Percentiles rank a stretch among this genome's conserved stretches.
Conservation (phyloP, 2,329 filamentous ascomycete species). For the Cucurbitaria berberidis region DNA sequence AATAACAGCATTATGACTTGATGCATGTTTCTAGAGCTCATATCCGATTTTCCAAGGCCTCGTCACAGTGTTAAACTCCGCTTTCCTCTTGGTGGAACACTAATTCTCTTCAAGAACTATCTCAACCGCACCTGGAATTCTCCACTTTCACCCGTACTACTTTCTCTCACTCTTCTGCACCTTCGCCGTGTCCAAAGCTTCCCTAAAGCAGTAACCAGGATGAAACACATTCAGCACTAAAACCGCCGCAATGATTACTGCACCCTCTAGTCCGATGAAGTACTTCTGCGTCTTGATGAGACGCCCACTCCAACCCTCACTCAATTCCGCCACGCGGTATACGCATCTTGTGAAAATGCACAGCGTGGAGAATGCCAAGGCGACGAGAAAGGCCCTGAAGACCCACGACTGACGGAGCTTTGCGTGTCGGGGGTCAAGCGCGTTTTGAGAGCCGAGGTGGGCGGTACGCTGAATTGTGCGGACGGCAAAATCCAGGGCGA, state of each 20-base stretch:
- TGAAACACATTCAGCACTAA: slow-evolving; percentile 46
- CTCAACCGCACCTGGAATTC: neutral
- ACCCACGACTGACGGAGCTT: slow-evolving; percentile 40
- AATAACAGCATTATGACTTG: neutral
- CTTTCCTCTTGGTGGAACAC: too few species aligned
- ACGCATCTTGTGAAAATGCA: slow-evolving; percentile 69
- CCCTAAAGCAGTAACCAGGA: slow-evolving; percentile 46
- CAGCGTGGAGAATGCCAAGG: slow-evolving; percentile 64
- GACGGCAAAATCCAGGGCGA: slow-evolving; percentile 51
- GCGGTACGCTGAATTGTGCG: slow-evolving; percentile 32
- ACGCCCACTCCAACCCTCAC: slow-evolving; percentile 65
- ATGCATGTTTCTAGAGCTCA: neutral
- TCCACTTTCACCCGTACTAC: slow-evolving; percentile 30
- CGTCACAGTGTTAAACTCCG: neutral
- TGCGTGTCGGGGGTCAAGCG: slow-evolving; percentile 34
- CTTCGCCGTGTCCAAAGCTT: slow-evolving; percentile 25
- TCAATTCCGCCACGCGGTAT: slow-evolving; percentile 71
- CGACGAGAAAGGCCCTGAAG: slow-evolving; percentile 63
- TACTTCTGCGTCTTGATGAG: slow-evolving; percentile 58
- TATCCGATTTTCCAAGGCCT: too few species aligned
- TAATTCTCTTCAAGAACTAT: too few species aligned
- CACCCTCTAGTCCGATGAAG: slow-evolving; percentile 49
- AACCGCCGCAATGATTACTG: slow-evolving; percentile 40
- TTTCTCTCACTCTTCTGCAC: slow-evolving; percentile 7
- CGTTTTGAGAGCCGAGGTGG: slow-evolving; percentile 25